These are phyloP conservation scores for Tolypocladium nubicola DNA, from an alignment of 2,329 filamentous ascomycete genomes.

Conservation along the genomic window DNA sequence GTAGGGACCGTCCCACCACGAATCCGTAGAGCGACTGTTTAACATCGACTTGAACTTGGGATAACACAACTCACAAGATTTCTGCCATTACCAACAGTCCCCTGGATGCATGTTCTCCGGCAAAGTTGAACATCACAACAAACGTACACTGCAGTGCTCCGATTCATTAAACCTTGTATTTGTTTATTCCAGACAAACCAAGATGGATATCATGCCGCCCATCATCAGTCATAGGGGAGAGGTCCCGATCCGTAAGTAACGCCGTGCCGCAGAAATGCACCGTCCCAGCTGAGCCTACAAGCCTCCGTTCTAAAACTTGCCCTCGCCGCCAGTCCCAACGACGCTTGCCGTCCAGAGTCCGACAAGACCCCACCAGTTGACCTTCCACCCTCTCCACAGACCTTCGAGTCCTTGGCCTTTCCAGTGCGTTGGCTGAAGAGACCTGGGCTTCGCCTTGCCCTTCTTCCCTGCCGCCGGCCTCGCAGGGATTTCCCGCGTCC, in stretches of 20 bases:
- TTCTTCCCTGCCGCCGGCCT: constrained; percentile 20
- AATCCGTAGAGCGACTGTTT: too few species aligned
- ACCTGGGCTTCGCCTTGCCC: constrained; percentile 19
- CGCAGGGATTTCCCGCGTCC: constrained; percentile 40
- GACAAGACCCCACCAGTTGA: constrained; percentile 67
- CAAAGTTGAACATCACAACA: background rate
- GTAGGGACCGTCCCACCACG: too few species aligned
- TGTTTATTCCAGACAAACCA: background rate
- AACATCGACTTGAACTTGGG: too few species aligned
- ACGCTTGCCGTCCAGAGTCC: constrained; percentile 63
- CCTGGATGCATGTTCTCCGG: background rate
- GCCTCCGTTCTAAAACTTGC: constrained; percentile 37
- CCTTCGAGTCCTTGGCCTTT: constrained; percentile 60
- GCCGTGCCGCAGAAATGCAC: constrained; percentile 21
- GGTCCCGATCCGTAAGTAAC: constrained; percentile 18
- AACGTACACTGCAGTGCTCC: too few species aligned
- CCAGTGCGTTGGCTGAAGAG: constrained; percentile 24
- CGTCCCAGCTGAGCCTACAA: constrained; percentile 9
- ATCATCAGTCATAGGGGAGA: constrained; percentile 29
- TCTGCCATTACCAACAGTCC: background rate
- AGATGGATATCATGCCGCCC: constrained; percentile 17
- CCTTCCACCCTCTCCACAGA: constrained; percentile 64
- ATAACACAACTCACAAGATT: background rate
- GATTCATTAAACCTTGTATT: background rate
- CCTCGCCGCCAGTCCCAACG: constrained; percentile 49